These are phyloP conservation scores for Xylariaceae sp. DNA, from an alignment of 2,329 filamentous ascomycete species.

Conservation along the genomic window DNA sequence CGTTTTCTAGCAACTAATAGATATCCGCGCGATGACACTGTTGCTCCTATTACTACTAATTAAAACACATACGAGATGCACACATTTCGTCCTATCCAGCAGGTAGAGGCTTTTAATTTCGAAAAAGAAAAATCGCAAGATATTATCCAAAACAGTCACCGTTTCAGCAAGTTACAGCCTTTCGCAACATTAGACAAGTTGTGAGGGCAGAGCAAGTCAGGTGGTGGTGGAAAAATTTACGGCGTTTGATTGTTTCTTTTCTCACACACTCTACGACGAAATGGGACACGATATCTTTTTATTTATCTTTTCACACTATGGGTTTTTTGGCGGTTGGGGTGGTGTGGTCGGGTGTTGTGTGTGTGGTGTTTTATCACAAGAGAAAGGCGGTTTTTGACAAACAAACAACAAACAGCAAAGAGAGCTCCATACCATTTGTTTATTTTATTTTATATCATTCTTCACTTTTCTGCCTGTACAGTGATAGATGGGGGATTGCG, in stretches of 20 bases:
- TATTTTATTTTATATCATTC: background rate
- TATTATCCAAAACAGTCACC: conserved; percentile 15
- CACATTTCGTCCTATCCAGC: background rate
- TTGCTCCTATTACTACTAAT: background rate
- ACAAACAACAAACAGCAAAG: conserved; percentile 27
- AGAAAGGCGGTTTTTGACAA: background rate
- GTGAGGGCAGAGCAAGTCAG: conserved; percentile 16
- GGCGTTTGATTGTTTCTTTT: conserved; percentile 28
- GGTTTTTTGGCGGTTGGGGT: conserved; percentile 20
- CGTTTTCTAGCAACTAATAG: background rate
- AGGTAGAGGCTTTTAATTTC: conserved; percentile 6
- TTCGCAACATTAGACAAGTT: conserved; percentile 3
- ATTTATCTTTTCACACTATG: conserved; percentile 11
- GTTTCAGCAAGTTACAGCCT: background rate
- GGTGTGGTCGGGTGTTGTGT: background rate
- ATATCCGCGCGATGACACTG: background rate
- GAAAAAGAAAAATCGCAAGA: background rate
- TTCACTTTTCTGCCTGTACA: conserved; percentile 12
- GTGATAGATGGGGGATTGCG: background rate
- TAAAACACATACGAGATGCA: background rate
- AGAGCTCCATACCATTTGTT: conserved; percentile 17
- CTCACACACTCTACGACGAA: conserved; percentile 25
- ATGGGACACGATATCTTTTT: conserved; percentile 30
- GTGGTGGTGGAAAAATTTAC: conserved; percentile 21
- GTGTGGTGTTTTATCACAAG: too few species aligned